Evolutionary conservation across 495 filamentous ascomycete genomes (phyloP).

Genomic region (Neurospora cerealis): DNA sequence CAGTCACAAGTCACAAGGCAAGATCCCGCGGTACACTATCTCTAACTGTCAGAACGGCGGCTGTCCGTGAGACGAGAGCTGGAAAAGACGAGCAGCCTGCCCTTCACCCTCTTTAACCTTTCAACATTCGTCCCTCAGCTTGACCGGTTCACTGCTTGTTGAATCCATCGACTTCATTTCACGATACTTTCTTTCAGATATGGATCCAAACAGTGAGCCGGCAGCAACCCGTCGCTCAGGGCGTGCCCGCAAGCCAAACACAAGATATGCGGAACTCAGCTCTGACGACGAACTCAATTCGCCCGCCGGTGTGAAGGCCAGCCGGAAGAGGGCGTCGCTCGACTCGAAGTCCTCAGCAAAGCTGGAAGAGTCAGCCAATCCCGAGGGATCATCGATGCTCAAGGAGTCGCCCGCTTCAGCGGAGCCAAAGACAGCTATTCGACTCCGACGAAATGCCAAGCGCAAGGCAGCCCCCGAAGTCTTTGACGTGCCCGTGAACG

Average conservation of each 20-base stretch:
- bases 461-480: slow-evolving; percentile 24
- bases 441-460: slow-evolving; percentile 24
- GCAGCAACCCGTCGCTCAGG: slow-evolving; percentile 21
- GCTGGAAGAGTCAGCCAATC: neutral
- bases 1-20: neutral
- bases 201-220: neutral
- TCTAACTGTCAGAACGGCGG: neutral
- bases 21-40: neutral
- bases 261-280: slow-evolving; percentile 13
- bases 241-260: slow-evolving; percentile 20
- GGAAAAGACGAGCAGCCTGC: neutral
- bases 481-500: slow-evolving; percentile 21
- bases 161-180: neutral
- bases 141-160: neutral
- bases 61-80: neutral
- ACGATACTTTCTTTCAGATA: neutral
- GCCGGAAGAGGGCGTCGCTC: neutral
- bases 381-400: neutral
- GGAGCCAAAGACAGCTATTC: neutral
- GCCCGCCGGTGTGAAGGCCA: neutral
- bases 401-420: neutral
- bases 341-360: neutral
- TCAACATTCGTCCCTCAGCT: neutral
- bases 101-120: neutral
- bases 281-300: slow-evolving; percentile 7